Evolutionary conservation across 73 alveolate genomes (phyloP).

Genomic region (Paramecium tetraurelia): DNA sequence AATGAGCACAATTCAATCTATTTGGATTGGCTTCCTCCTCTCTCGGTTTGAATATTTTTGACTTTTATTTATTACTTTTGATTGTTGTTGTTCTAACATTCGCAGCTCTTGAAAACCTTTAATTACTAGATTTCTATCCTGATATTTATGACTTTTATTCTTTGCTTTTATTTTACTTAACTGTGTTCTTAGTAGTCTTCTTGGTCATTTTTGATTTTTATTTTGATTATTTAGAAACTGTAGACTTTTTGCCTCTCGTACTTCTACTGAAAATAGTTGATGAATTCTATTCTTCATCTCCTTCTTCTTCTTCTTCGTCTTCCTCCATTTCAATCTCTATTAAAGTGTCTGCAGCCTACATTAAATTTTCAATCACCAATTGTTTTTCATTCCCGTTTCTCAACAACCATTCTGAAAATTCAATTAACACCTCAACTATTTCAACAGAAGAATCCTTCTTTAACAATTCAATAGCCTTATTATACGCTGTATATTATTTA

Average conservation of each 20-base stretch:
- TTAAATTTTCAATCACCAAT: conserved; percentile 91
- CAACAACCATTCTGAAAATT: conserved; percentile 93
- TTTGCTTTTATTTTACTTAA: conserved; percentile 72
- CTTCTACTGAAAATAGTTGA: conserved; percentile 73
- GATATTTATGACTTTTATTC: conserved; percentile 80
- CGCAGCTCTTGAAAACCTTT: conserved; percentile 72
- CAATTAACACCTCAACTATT: conserved; percentile 93
- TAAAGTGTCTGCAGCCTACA: conserved; percentile 93
- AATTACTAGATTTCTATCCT: conserved; percentile 72
- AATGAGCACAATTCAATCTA: conserved; percentile 92
- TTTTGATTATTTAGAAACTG: conserved; percentile 55
- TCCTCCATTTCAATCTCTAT: conserved; percentile 96
- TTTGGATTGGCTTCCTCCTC: conserved; percentile 97
- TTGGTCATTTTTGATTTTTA: conserved; percentile 61
- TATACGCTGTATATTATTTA: conserved; percentile 94
- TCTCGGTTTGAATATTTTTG: conserved; percentile 84
- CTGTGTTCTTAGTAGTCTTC: conserved; percentile 75
- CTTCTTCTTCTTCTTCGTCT: conserved; percentile 95
- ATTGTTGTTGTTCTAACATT: conserved; percentile 73
- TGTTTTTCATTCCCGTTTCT: conserved; percentile 88
- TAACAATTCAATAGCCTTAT: conserved; percentile 93
- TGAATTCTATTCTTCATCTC: conserved; percentile 80
- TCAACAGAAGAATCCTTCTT: conserved; percentile 93
- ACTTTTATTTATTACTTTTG: conserved; percentile 79
- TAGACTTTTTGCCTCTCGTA: conserved; percentile 53